Base-by-base conservation (phyloP, 2,329 filamentous ascomycete genomes). In the Pseudogymnoascus sp. region DNA sequence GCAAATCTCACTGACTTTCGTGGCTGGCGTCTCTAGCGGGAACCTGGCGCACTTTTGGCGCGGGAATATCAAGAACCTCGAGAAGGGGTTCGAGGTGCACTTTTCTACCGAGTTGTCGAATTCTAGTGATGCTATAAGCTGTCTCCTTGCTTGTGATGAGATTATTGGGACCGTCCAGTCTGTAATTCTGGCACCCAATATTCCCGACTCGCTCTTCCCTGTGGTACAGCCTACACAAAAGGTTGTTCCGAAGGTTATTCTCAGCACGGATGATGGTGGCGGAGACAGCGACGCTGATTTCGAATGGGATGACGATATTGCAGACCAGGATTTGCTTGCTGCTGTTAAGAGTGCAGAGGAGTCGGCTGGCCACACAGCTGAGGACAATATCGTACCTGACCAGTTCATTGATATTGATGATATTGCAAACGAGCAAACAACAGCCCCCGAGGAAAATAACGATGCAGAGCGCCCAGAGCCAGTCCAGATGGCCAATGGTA, bases 71-170 rank as follows among this genome's bases (percentile, higher is more conserved):
- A 84, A 77, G 66, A 88, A 85, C 66, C 73, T 96, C 7, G 79
- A 81, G 0, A 83, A 87, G 29, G 77, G 78, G 5, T 70, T 80
- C 23, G 81, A 86, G 8, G 71, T 92, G 1, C 74, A 79, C 0
- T 87, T 88, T 66, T 82, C 76, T 18, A 82, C 86, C 0, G 76
- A 82, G 0, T 72, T 91, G 18, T 80, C 74, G 1, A 77, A 77
- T 4, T 72, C 78, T 0, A 81, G 83, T 16, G 83, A 88, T 64
- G 76, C 80, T 2, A 82, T 95, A 36, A 80, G 80, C 23, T 90
- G 86, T 65, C 85, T 87, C 71, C 79, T 93, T 60, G 89, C 90
- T 73, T 97, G 93, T 68, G 93, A 97, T 75, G 87, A 91, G 47
- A 88, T 97, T 69, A 90, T 86, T 2, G 85, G 85, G 1, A 86